Percentiles rank a stretch among this genome's conserved stretches.
Conservation (phyloP, 805 yeast species). For the Metschnikowia proteae region DNA sequence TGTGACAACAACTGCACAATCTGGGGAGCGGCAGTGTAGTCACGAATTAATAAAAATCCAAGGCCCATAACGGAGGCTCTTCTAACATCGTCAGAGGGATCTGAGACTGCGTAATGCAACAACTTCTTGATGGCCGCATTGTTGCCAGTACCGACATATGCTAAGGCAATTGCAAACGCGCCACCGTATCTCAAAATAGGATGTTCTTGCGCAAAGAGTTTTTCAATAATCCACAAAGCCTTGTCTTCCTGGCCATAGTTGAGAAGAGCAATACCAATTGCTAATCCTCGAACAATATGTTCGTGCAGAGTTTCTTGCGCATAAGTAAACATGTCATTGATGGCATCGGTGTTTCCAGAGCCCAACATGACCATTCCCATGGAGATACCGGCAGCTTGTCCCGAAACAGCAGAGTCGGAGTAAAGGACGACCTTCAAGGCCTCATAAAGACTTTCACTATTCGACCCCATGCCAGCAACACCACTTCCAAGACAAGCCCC, state of each 20-base stretch:
- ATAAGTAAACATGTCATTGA: constrained; percentile 78
- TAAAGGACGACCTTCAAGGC: constrained; percentile 79
- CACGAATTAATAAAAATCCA: constrained; percentile 88
- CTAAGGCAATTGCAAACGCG: constrained; percentile 88
- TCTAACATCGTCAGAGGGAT: constrained; percentile 93
- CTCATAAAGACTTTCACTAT: constrained; percentile 69
- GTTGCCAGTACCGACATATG: constrained; percentile 95
- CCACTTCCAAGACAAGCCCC: constrained; percentile 96
- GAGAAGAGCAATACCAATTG: constrained; percentile 82
- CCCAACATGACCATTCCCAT: constrained; percentile 97
- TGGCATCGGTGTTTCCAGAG: constrained; percentile 66
- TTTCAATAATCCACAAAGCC: constrained; percentile 66
- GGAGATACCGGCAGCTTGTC: constrained; percentile 93
- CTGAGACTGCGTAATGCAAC: constrained; percentile 92
- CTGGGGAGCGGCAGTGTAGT: constrained; percentile 89
- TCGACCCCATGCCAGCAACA: constrained; percentile 94
- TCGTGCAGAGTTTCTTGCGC: constrained; percentile 96
- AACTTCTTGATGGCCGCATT: constrained; percentile 81
- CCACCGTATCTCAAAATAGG: constrained; percentile 93
- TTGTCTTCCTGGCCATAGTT: constrained; percentile 81
- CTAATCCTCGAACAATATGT: constrained; percentile 88
- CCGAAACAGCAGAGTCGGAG: constrained; percentile 88
- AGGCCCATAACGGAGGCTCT: constrained; percentile 90
- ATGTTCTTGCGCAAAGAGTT: constrained; percentile 69
- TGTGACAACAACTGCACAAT: constrained; percentile 89